A percentile compares a stretch with the other conserved stretches of the same genome.
Conservation (phyloP, 805 yeast species). For the Yamadazyma ubonensis region DNA sequence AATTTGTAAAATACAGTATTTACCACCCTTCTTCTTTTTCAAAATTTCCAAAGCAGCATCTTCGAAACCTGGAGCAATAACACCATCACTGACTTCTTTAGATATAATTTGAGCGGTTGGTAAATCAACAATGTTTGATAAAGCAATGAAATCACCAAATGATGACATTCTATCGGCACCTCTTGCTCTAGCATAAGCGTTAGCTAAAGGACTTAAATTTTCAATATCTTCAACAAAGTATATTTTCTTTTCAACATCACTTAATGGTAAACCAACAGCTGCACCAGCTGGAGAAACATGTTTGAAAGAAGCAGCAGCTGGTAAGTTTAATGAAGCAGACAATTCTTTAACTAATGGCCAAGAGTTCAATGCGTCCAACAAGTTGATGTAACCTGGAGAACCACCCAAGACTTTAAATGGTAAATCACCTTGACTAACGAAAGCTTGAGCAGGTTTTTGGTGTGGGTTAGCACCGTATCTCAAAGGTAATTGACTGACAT, state of each 20-base stretch:
- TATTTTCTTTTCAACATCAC: constrained; percentile 88
- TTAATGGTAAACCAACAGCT: constrained; percentile 92
- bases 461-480: constrained; percentile 99
- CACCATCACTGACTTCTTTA: constrained; percentile 97
- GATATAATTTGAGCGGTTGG: constrained; percentile 97
- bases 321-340: constrained; percentile 88
- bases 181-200: constrained; percentile 98
- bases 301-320: constrained; percentile 98
- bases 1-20: constrained; percentile 93
- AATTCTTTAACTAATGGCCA: constrained; percentile 99
- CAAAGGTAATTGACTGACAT: constrained; percentile 82
- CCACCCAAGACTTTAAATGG: constrained; percentile 94
- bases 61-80: constrained; percentile 95
- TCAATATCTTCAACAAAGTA: constrained; percentile 95
- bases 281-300: constrained; percentile 99
- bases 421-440: constrained; percentile 76
- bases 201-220: constrained; percentile 93
- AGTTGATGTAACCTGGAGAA: constrained; percentile 96
- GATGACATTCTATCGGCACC: constrained; percentile 99
- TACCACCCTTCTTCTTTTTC: constrained; percentile 93
- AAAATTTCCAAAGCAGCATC: constrained; percentile 89
- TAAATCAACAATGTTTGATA: constrained; percentile 92
- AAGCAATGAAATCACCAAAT: constrained; percentile 97
- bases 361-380: constrained; percentile 93
- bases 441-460: constrained; percentile 99